Base-by-base conservation (phyloP, 176 grass and related monocot species). In the Chloris gayana region DNA sequence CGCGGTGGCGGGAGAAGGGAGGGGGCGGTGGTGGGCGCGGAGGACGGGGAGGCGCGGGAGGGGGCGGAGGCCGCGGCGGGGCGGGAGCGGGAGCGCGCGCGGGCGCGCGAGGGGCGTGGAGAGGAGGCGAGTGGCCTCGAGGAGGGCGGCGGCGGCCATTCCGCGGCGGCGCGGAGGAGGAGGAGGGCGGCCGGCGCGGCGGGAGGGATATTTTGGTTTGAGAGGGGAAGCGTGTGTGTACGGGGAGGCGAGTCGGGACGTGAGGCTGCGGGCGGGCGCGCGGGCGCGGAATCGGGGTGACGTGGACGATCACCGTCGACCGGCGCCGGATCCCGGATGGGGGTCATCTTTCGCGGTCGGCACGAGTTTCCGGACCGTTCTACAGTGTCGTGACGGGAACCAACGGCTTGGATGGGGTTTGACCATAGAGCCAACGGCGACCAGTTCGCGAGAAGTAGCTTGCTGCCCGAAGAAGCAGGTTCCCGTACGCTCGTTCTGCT, bases 141-240 rank as follows among this genome's bases (percentile, higher is more conserved):
- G 73, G 73, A 89, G 83, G 15, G 79, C 78, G 51, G 68, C 53
- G 44, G 78, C 60, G 31, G 72, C 87, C 83, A 85, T 89, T 61
- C 58, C 51, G 39, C 21, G 19, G 85, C 65, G 39, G 58, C 76
- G 71, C 44, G 72, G 56, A 21, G 42, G 24, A 2, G 60, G 56
- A 1, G 64, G 47, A 4, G 14, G 50, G 73, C 17, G n/a, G n/a
- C n/a, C n/a, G n/a, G n/a, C n/a, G n/a, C 42, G 56, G 51, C 53
- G 77, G 57, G 72, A 81, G 77, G 58, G n/a, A 47, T 81, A 11
- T 81, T 80, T 76, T n/a, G n/a, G 35, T 57, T 57, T 57, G 51
- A 22, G 51, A 54, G 7, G 21, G 21, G 76, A 81, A 57, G 68
- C 11, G 60, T 25, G 51, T 54, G 70, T 47, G 86, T 53, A 46